Conservation (phyloP, 139 green algal genomes). For the Tetraselmis striata region DNA sequence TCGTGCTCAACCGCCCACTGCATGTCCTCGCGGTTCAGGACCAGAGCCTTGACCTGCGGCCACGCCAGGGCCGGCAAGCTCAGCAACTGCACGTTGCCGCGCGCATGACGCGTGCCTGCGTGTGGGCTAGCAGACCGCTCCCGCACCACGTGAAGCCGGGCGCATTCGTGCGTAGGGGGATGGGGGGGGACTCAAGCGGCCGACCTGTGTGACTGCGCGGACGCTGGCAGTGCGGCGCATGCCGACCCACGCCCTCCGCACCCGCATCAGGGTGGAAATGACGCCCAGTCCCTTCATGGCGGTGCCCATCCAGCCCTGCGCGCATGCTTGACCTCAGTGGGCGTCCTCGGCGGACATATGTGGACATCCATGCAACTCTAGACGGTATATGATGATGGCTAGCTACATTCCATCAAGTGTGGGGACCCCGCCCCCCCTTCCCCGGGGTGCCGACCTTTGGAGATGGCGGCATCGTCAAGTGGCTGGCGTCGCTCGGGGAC, state of each 20-base stretch:
- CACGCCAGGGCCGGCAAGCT: no score
- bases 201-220: background rate
- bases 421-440: background rate
- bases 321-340: no score
- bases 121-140: no score
- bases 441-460: background rate
- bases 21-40: background rate
- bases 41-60: background rate
- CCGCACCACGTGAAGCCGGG: no score
- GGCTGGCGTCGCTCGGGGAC: background rate
- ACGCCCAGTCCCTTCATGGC: background rate
- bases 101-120: no score
- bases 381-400: no score
- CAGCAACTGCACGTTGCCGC: no score
- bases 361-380: no score
- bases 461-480: background rate
- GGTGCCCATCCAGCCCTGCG: background rate
- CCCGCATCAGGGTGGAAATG: background rate
- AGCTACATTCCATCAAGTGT: no score
- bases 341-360: no score
- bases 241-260: background rate
- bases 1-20: background rate
- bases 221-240: background rate
- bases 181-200: no score
- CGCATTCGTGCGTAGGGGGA: no score